Percentiles rank a stretch among this genome's conserved stretches.
These are phyloP conservation scores for Lignosus rhinocerotis DNA, from an alignment of 1,284 basidiomycete genomes.

Conservation along the genomic window DNA sequence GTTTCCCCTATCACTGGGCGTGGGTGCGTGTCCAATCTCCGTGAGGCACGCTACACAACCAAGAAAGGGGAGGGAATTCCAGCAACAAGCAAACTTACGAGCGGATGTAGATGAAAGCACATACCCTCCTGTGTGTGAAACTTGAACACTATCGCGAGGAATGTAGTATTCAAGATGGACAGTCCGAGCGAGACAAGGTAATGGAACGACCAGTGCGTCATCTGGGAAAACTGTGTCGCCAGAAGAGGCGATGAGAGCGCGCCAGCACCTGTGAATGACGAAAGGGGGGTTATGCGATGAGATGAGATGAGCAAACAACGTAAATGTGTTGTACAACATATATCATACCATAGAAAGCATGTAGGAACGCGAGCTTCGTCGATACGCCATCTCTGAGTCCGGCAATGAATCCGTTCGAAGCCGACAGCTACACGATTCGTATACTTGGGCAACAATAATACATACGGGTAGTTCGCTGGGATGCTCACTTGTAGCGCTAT, in stretches of 20 bases:
- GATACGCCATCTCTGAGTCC: slow-evolving; percentile 45
- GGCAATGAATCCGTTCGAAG: slow-evolving; percentile 56
- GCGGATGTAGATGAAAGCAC: background rate
- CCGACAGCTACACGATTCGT: slow-evolving; percentile 43
- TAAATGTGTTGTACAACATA: background rate
- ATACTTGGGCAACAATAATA: background rate
- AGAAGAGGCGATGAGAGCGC: slow-evolving; percentile 61
- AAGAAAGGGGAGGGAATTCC: background rate
- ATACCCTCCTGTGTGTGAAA: slow-evolving; percentile 55
- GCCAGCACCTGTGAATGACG: slow-evolving; percentile 49
- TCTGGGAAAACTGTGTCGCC: slow-evolving; percentile 60
- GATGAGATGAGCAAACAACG: background rate
- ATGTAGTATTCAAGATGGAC: slow-evolving; percentile 45
- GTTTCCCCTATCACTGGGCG: slow-evolving; percentile 17
- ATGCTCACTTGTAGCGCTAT: slow-evolving; percentile 22
- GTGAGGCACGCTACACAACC: slow-evolving; percentile 33
- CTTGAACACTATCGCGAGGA: slow-evolving; percentile 51
- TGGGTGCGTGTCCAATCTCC: slow-evolving; percentile 33
- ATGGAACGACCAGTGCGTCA: slow-evolving; percentile 59
- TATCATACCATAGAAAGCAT: slow-evolving; percentile 43
- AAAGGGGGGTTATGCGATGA: background rate
- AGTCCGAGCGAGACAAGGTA: slow-evolving; percentile 63
- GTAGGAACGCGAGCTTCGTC: slow-evolving; percentile 63
- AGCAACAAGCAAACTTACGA: background rate
- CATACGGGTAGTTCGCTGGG: too few species aligned